phyloP scores from a whole-genome alignment of 768 basidiomycete species.

The Galerina marginata region DNA sequence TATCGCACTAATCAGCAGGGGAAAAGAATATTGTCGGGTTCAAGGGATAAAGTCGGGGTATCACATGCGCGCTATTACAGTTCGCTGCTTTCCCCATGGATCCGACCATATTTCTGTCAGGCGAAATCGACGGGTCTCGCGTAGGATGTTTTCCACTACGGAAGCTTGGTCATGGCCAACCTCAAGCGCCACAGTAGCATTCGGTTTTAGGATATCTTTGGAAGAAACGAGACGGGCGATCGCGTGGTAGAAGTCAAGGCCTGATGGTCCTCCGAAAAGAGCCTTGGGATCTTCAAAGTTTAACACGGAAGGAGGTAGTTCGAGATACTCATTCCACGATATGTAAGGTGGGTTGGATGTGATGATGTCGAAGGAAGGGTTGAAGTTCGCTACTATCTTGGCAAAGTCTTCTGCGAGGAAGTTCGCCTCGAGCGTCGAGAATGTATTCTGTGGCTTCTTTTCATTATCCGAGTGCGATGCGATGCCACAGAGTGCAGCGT shows the following conservation, averaged over 20 bases:
- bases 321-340: constrained; percentile 63
- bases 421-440: constrained; percentile 43
- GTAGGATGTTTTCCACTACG: constrained; percentile 64
- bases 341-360: constrained; percentile 93
- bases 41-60: constrained; percentile 17
- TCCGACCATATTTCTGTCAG: constrained; percentile 77
- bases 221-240: constrained; percentile 67
- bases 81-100: constrained; percentile 77
- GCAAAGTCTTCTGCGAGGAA: constrained; percentile 54
- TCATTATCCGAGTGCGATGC: constrained; percentile 29
- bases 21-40: background rate
- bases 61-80: constrained; percentile 63
- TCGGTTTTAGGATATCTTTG: constrained; percentile 53
- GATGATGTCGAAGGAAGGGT: constrained; percentile 72
- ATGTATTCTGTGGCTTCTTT: constrained; percentile 41
- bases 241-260: constrained; percentile 69
- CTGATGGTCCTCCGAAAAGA: constrained; percentile 73
- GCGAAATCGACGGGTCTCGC: constrained; percentile 46
- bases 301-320: constrained; percentile 70
- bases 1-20: constrained; percentile 1
- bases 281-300: constrained; percentile 84
- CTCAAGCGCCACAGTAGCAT: constrained; percentile 75
- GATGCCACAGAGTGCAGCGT: constrained; percentile 48
- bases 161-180: constrained; percentile 77
- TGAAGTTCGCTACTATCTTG: constrained; percentile 33